These are phyloP conservation scores for Aspergillus sp. DNA, from an alignment of 2,329 filamentous ascomycete species.

Conservation along the genomic window DNA sequence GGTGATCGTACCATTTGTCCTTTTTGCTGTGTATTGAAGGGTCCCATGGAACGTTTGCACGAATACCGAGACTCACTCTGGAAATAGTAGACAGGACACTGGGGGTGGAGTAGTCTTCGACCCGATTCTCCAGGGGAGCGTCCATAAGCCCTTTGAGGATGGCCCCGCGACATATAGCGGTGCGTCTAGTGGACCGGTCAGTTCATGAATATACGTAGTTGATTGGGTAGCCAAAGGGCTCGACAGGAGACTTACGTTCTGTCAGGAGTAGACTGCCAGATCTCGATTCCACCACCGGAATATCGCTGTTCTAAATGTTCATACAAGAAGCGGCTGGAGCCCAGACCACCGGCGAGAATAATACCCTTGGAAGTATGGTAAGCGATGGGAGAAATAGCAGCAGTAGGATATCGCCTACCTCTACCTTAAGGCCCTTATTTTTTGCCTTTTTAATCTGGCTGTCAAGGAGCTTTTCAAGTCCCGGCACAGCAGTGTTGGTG, in stretches of 20 bases:
- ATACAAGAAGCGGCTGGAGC: slow-evolving; percentile 2
- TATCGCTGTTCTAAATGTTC: slow-evolving; percentile 1
- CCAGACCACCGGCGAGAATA: slow-evolving; percentile 7
- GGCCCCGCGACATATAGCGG: slow-evolving; percentile 2
- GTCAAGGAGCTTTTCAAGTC: neutral
- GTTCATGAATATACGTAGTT: no score
- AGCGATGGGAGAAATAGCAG: no score
- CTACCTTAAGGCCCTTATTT: neutral
- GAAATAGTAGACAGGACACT: neutral
- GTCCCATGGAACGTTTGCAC: neutral
- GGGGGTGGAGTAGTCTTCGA: neutral
- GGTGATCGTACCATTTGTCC: neutral
- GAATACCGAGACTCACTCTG: neutral
- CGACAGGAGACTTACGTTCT: no score
- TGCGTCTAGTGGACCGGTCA: neutral
- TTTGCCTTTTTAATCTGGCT: slow-evolving; percentile 1
- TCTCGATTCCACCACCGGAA: neutral
- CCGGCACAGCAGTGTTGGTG: neutral
- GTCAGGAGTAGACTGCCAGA: neutral
- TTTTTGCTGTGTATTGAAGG: neutral
- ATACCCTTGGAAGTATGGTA: neutral
- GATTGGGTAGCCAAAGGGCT: no score
- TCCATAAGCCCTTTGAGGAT: slow-evolving; percentile 1
- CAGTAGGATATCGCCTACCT: no score
- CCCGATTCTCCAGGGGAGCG: neutral